Percentiles rank a stretch among this genome's conserved stretches.
phyloP scores from a whole-genome alignment of 2,329 filamentous ascomycete genomes.

The Colletotrichum siamense region DNA sequence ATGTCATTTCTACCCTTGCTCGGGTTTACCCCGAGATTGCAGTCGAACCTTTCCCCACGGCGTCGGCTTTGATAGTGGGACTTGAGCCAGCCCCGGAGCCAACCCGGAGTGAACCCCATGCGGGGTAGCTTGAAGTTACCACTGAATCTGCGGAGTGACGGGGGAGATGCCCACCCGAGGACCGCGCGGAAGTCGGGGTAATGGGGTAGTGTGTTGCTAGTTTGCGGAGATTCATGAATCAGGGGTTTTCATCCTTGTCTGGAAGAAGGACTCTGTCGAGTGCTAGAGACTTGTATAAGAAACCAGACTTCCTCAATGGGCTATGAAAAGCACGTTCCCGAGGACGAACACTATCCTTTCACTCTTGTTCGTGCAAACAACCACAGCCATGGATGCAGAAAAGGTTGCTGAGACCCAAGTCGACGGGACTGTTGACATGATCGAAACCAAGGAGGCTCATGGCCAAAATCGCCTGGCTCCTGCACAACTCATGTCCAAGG shows the following conservation, averaged over 20 bases:
- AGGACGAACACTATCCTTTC: background rate
- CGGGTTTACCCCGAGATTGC: background rate
- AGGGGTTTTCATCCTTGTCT: background rate
- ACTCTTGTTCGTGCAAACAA: background rate
- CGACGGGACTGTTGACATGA: background rate
- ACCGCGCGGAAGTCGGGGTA: background rate
- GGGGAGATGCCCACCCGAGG: background rate
- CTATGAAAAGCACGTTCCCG: background rate
- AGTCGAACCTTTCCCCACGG: background rate
- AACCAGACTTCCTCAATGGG: background rate
- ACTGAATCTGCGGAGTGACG: background rate
- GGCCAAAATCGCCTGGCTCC: background rate
- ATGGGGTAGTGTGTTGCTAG: background rate
- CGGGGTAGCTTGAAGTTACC: background rate
- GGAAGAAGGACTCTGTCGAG: background rate
- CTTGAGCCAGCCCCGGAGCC: background rate
- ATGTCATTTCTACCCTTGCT: background rate
- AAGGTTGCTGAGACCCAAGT: background rate
- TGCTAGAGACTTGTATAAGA: background rate
- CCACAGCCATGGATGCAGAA: background rate
- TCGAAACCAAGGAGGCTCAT: background rate
- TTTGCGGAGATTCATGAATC: background rate
- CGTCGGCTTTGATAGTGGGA: background rate
- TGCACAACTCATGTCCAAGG: background rate
- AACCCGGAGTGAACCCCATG: background rate